Evolutionary conservation across 768 basidiomycete genomes (phyloP), one percentile per base, ranked within the genome.

Genomic region (Lactifluus subvellereus): DNA sequence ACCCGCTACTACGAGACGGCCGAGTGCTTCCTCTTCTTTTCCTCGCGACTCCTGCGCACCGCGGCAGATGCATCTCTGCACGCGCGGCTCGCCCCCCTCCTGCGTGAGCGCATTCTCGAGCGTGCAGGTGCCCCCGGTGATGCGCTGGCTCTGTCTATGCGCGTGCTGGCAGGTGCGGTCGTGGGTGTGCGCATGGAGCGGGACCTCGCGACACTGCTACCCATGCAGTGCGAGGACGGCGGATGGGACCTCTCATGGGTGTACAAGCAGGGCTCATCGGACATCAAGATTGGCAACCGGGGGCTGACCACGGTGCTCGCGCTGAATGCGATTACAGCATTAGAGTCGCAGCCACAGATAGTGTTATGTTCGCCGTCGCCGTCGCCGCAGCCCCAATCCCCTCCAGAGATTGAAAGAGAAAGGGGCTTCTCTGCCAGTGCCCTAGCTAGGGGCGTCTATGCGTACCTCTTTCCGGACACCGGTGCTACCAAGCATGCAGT

Each of bases 171-270:
- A 0, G 79, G 79, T 47, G 70, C 74, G 1, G 72, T 70, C 11
- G 72, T 80, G 16, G 80, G 77, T 6, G 55, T 82, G n/a, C 67
- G 69, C 32, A 73, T 81, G 66, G 73, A 78, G 16, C 71, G 77
- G 2, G 84, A 85, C 68, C 64, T 82, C 7, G 72, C 74, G 11
- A 68, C 72, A 18, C 76, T 86, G 6, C 74, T 81, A 4, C 69
- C 75, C 4, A 68, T 82, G 60, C 84, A 85, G 66, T 74, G 73
- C 60, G 79, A 79, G 61, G 83, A 85, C 65, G 84, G 84, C n/a
- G 79, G 81, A 4, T 86, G 81, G 80, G 77, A 76, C 30, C 74
- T 74, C 9, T 78, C 84, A 0, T 84, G 82, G 81, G 73, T 85
- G 20, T 85, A 82, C 73, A 81, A 78, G 70, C 82, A 80, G 59